These are phyloP conservation scores for Carnegiea gigantea DNA, from an alignment of 179 eudicot genomes.

Conservation along the genomic window DNA sequence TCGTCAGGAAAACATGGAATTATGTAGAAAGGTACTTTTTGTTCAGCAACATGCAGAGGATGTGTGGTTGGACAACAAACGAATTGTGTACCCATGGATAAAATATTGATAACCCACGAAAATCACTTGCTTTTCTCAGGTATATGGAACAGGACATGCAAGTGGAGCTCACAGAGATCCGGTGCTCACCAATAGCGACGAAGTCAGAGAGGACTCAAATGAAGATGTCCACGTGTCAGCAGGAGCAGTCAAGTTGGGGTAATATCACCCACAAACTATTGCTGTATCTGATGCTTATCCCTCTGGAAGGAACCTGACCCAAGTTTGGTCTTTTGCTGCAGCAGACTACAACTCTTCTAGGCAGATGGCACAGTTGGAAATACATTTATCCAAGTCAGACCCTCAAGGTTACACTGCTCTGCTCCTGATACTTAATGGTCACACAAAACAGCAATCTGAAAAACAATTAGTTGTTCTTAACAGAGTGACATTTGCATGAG, in stretches of 20 bases:
- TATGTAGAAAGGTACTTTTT: conserved; percentile 51
- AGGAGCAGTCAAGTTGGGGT: conserved; percentile 36
- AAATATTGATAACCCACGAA: background rate
- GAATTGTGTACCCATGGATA: background rate
- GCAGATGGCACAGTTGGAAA: background rate
- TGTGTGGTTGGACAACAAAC: background rate
- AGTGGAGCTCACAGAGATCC: conserved; percentile 44
- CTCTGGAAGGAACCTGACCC: background rate
- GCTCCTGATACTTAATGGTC: background rate
- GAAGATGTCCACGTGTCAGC: conserved; percentile 36
- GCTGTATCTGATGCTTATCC: background rate
- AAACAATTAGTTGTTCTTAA: background rate
- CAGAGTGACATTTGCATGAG: conserved; percentile 1
- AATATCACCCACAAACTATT: conserved; percentile 1
- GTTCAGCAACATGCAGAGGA: conserved; percentile 1
- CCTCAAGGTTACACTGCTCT: background rate
- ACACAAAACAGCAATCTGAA: background rate
- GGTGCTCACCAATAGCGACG: conserved; percentile 33
- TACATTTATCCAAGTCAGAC: background rate
- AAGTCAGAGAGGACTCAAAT: conserved; percentile 41
- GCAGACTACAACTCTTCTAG: conserved; percentile 1
- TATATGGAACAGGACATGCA: conserved; percentile 49
- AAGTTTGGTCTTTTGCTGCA: conserved; percentile 2
- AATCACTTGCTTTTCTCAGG: conserved; percentile 40
- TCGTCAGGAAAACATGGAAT: conserved; percentile 58